Conservation (phyloP, 140 eudicot species). For the Anethum foeniculum region DNA sequence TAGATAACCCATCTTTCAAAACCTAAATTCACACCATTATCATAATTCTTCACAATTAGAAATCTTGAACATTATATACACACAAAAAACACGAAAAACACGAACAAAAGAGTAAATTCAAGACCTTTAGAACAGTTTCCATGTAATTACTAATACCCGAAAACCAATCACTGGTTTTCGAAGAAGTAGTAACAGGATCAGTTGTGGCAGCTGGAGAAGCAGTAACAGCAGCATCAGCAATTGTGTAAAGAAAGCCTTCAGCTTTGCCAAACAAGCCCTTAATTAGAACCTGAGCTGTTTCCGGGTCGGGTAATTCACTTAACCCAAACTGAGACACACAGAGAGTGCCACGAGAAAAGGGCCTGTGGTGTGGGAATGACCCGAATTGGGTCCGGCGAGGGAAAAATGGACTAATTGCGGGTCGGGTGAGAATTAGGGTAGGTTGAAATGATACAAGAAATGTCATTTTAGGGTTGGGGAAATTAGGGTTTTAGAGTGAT, state of each 20-base stretch:
- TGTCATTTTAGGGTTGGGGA: conserved; percentile 27
- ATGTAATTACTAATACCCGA: conserved; percentile 75
- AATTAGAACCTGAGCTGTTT: conserved; percentile 22
- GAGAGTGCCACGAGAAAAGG: conserved; percentile 29
- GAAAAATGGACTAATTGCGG: conserved; percentile 24
- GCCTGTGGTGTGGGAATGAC: conserved; percentile 18
- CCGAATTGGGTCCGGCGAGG: conserved; percentile 33
- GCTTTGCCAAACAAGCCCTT: conserved; percentile 53
- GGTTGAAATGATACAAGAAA: conserved; percentile 38
- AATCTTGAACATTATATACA: background rate
- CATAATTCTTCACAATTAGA: background rate
- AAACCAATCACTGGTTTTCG: conserved; percentile 72
- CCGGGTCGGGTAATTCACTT: conserved; percentile 74
- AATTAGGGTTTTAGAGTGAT: conserved; percentile 16
- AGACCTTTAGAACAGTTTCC: conserved; percentile 86
- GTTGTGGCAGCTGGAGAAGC: conserved; percentile 14
- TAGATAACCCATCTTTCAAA: conserved; percentile 76
- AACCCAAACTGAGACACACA: conserved; percentile 65
- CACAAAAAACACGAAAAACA: background rate
- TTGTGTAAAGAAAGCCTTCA: conserved; percentile 62
- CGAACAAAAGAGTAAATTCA: background rate
- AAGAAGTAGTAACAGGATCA: conserved; percentile 24
- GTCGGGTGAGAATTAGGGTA: conserved; percentile 29
- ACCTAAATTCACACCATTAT: conserved; percentile 34
- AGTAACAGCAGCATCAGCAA: conserved; percentile 86